Conservation (phyloP, 2,329 filamentous ascomycete genomes). For the Magnaporthiopsis rhizophila region DNA sequence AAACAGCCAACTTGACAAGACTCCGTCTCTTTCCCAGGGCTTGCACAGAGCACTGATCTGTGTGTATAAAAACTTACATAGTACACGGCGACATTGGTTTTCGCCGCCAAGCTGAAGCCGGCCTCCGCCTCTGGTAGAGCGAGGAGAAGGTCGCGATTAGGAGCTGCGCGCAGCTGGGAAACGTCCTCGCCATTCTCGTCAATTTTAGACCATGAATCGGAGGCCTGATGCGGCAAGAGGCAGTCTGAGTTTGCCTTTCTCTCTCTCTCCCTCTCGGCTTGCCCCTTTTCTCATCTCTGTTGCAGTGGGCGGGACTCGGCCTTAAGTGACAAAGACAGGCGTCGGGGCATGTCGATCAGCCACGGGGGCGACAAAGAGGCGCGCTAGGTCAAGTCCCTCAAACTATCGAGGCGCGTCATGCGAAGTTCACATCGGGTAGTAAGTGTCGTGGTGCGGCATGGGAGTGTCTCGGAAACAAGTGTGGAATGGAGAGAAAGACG, state of each 20-base stretch:
- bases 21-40: not conserved
- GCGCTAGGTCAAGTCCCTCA: not conserved
- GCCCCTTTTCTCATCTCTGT: not conserved
- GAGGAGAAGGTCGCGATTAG: not conserved
- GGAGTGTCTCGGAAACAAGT: not conserved
- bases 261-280: not conserved
- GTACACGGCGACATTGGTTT: constrained; percentile 33
- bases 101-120: constrained; percentile 23
- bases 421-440: not conserved
- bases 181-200: not conserved
- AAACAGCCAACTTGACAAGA: no score
- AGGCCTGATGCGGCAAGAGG: not conserved
- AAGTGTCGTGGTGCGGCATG: not conserved
- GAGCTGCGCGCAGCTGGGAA: not conserved
- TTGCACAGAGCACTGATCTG: not conserved
- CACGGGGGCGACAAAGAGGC: not conserved
- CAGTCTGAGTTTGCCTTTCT: not conserved
- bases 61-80: constrained; percentile 23
- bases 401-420: not conserved
- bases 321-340: not conserved
- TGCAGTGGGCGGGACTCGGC: not conserved
- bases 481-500: not conserved
- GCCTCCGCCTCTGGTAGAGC: not conserved
- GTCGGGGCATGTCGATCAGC: not conserved
- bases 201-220: not conserved